These are phyloP conservation scores for Avena sativa DNA, from an alignment of 176 grass and related monocot genomes.

Conservation along the genomic window DNA sequence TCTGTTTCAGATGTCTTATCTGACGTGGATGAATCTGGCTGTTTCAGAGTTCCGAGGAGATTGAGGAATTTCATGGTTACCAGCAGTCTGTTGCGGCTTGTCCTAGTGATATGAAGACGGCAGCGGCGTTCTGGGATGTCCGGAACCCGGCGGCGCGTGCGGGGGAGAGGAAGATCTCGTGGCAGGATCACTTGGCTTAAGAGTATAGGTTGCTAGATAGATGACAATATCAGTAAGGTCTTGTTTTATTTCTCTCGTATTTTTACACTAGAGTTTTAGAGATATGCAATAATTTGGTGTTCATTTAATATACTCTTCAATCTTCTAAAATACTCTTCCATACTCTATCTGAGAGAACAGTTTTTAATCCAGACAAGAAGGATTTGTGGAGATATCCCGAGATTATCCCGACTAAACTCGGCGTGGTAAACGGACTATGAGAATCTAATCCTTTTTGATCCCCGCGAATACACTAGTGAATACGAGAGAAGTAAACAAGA, in stretches of 20 bases:
- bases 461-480: too few species aligned
- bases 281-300: too few species aligned
- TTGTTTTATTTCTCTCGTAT: neutral
- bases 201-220: slow-evolving; percentile 52
- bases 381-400: too few species aligned
- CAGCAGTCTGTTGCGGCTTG: neutral
- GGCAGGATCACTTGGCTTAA: slow-evolving; percentile 72
- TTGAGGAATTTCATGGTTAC: slow-evolving; percentile 39
- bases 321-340: too few species aligned
- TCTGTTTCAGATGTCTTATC: neutral
- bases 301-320: too few species aligned
- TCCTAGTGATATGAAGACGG: slow-evolving; percentile 37
- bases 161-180: slow-evolving; percentile 71
- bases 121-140: slow-evolving; percentile 40
- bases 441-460: too few species aligned
- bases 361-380: too few species aligned
- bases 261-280: too few species aligned
- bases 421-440: too few species aligned
- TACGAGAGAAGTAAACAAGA: too few species aligned
- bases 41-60: slow-evolving; percentile 57
- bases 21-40: slow-evolving; percentile 1
- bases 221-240: neutral
- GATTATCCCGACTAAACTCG: too few species aligned
- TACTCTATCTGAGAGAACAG: too few species aligned
- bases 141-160: slow-evolving; percentile 18